Base-by-base conservation (phyloP, 805 yeast genomes). In the Barnettozyma sp. region DNA sequence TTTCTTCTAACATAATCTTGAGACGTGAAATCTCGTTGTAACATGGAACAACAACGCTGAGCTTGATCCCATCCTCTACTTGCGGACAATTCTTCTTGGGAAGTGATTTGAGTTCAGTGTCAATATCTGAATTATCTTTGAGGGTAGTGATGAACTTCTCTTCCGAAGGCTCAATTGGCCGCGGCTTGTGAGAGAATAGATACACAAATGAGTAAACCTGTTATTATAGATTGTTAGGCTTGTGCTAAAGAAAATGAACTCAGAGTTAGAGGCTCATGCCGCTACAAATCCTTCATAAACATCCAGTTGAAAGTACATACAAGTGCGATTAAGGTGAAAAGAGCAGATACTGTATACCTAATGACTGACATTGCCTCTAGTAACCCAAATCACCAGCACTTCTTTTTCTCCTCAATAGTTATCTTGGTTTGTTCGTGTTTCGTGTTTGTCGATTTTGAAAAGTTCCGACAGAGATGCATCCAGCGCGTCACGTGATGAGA, bases 1-100 rank as follows among this genome's bases (percentile, higher is more conserved):
- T 66, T 38, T 85, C 95, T 34, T 71, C 75, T 26, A 85, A 60
- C 92, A 85, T 84, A 26, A 60, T 55, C 22, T 72, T 70, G 41
- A 92, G 69, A 36, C 98, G 69, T 11, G 64, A 57, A 1, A 81
- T 78, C 58, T 92, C 98, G 54, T 92, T 92, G 53, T 73, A 92
- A 55, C 96, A 86, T n/a, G 98, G 98, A 6, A 92, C 74, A 6
- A 92, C 87, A 18, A 92, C 79, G 18, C 92, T 76, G 28, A 90
- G 49, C 22, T 71, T 70, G 17, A 82, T 66, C 3, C 56, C 65
- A 24, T 63, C 66, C 5, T 37, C 30, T 10, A 35, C 23, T 3
- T 35, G 35, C 6, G 39, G 12, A 11, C 45, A 36, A 10, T 39
- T 40, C 8, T 43, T 47, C 39, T 42, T 33, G 34, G 53, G 59